Percentiles rank a stretch among this genome's conserved stretches.
phyloP scores from a whole-genome alignment of 192 early-diverging fungal species.

The Linnemannia schmuckeri region DNA sequence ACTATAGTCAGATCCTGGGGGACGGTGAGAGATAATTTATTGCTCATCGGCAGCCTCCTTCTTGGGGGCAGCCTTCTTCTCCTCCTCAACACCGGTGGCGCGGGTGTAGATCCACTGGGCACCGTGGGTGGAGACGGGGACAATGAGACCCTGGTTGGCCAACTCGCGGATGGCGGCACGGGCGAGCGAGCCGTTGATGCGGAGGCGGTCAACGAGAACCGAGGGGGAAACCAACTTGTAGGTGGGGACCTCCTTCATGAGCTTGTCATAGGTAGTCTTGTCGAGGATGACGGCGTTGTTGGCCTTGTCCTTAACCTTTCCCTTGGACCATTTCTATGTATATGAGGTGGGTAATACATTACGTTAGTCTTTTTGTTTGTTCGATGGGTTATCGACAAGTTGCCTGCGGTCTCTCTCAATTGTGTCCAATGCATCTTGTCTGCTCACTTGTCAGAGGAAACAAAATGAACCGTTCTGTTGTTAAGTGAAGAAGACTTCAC shows the following conservation, averaged over 20 bases:
- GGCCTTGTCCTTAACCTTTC: constrained; percentile 99
- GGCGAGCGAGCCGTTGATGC: constrained; percentile 97
- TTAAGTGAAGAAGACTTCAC: no score
- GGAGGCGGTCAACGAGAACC: constrained; percentile 98
- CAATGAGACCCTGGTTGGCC: constrained; percentile 92
- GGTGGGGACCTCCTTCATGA: constrained; percentile 99
- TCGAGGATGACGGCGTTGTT: constrained; percentile 99
- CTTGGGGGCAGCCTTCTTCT: constrained; percentile 57
- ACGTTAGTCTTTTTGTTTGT: not conserved
- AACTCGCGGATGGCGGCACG: constrained; percentile 95
- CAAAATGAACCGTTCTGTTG: not conserved
- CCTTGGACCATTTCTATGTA: constrained; percentile 98
- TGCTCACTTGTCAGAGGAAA: not conserved
- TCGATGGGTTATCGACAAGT: not conserved
- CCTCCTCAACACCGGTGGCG: constrained; percentile 67
- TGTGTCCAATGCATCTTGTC: not conserved
- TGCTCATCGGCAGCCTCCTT: constrained; percentile 49
- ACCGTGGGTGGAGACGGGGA: constrained; percentile 90
- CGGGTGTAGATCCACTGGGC: constrained; percentile 91
- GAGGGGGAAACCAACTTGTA: constrained; percentile 99
- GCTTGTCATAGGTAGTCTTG: constrained; percentile 97
- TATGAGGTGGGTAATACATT: not conserved
- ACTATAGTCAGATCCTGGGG: no score
- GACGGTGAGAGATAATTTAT: constrained; percentile 34
- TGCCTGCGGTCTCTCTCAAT: no score